A percentile compares a stretch with the other conserved stretches of the same genome.
Evolutionary conservation across 768 basidiomycete genomes (phyloP).

Genomic region (Collybiopsis confluens): DNA sequence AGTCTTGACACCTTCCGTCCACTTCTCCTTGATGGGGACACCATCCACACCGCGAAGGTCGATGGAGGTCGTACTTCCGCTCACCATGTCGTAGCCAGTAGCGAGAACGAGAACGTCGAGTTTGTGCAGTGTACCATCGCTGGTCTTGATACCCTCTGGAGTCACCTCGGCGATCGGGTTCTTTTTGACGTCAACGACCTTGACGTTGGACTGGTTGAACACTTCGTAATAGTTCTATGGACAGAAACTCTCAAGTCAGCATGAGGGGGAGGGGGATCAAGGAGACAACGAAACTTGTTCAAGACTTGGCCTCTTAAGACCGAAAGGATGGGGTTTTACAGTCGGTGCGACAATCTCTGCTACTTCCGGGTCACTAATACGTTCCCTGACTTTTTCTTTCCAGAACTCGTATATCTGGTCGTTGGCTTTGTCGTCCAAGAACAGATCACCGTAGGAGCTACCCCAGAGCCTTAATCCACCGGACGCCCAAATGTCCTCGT

Average conservation of each 20-base stretch:
- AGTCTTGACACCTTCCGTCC: constrained; percentile 12
- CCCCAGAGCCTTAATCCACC: constrained; percentile 12
- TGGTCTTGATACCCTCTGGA: constrained; percentile 12
- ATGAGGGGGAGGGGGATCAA: neutral
- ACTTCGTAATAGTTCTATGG: constrained; percentile 5
- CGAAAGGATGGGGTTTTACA: constrained; percentile 8
- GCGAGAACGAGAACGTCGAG: constrained; percentile 15
- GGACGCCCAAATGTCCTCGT: constrained; percentile 12
- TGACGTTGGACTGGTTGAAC: constrained; percentile 13
- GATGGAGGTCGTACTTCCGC: constrained; percentile 12
- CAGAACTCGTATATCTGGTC: constrained; percentile 8
- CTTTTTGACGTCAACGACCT: constrained; percentile 13
- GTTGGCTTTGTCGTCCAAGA: constrained; percentile 3
- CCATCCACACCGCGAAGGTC: constrained; percentile 15
- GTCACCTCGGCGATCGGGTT: constrained; percentile 12
- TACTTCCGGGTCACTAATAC: constrained; percentile 4
- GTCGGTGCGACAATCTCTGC: constrained; percentile 4
- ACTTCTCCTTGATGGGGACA: constrained; percentile 13
- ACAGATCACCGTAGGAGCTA: constrained; percentile 8
- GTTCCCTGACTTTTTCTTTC: constrained; percentile 2
- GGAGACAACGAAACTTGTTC: neutral
- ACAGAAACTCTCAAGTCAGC: neutral
- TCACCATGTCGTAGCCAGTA: constrained; percentile 15
- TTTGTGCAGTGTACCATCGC: constrained; percentile 10
- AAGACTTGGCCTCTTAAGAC: constrained; percentile 6